A percentile compares a stretch with the other conserved stretches of the same genome.
Conservation (phyloP, 495 filamentous ascomycete genomes). For the Lophiostoma macrostomum region DNA sequence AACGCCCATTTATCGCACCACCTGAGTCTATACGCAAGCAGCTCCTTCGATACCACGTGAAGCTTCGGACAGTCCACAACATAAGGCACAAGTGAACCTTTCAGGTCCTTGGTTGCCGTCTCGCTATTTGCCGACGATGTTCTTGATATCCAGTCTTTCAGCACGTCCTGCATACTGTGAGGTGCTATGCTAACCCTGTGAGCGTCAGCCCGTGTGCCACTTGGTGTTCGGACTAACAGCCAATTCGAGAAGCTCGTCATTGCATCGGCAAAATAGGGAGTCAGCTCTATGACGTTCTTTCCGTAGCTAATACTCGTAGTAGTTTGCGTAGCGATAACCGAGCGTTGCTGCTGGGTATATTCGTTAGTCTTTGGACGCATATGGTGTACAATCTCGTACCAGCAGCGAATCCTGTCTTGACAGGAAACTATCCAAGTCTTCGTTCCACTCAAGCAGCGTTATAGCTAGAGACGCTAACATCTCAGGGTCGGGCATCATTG, state of each 20-base stretch:
- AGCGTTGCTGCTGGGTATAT: not conserved
- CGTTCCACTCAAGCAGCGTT: slow-evolving; percentile 28
- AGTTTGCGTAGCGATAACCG: not conserved
- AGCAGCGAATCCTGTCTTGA: slow-evolving; percentile 21
- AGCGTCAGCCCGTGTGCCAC: slow-evolving; percentile 15
- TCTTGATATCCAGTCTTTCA: slow-evolving; percentile 23
- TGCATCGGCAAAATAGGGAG: slow-evolving; percentile 15
- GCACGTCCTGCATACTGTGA: slow-evolving; percentile 13
- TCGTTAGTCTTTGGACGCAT: not conserved
- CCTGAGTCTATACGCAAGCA: slow-evolving; percentile 26
- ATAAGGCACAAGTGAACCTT: slow-evolving; percentile 23
- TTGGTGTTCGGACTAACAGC: slow-evolving; percentile 7
- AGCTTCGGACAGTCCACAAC: slow-evolving; percentile 31
- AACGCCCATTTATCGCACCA: slow-evolving; percentile 33
- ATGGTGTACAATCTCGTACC: not conserved
- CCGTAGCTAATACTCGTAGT: slow-evolving; percentile 11
- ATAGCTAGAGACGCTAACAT: slow-evolving; percentile 22
- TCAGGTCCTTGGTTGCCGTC: slow-evolving; percentile 11
- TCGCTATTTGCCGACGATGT: slow-evolving; percentile 19
- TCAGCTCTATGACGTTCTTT: slow-evolving; percentile 6
- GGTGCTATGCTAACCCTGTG: slow-evolving; percentile 7
- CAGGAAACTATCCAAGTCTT: slow-evolving; percentile 26
- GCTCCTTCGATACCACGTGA: slow-evolving; percentile 24
- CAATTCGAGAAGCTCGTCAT: slow-evolving; percentile 15
- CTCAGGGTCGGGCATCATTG: slow-evolving; percentile 19